Base-by-base conservation (phyloP, 768 basidiomycete species). In the Pisolithus albus region DNA sequence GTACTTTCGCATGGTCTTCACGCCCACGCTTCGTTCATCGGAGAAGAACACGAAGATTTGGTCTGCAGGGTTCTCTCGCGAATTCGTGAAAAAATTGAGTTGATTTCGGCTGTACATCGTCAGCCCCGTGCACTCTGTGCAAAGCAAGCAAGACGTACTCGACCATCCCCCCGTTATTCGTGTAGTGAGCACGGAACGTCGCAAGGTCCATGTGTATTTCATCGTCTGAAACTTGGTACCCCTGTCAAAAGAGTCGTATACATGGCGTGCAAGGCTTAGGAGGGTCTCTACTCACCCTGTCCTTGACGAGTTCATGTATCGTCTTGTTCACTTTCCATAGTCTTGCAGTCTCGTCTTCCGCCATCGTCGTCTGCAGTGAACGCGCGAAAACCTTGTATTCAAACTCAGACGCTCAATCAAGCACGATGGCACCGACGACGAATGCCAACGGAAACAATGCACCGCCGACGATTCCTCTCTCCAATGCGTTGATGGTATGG, bases 1-100 rank as follows among this genome's bases (percentile, higher is more conserved):
- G 50, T 67, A 96, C 95, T 92, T 95, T 73, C 93, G 77, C 92
- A 98, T 97, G 4, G 93, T 92, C 70, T 96, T 95, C 41, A 98
- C 92, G 53, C 93, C 91, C 7, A 98, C 96, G 61, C 90, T 92
- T 67, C 75, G 81, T 70, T 98, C 96, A 43, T 94, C 92, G n/a
- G 92, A 84, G 70, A 95, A 99, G 68, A 89, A 97, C 18, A 98
- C 75, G 60, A 90, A 98, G 61, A 99, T 90, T 67, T 89, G 86
- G 60, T 92, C 85, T 8, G 71, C 68, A 23, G 81, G 74, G 58
- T 88, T 84, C 11, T 74, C 71, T 52, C 74, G 73, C 15, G 82
- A 81, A 57, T 86, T 84, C 10, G 92, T 92, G 69, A 84, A 91
- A 75, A 97, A 98, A 66, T 91, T 91, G 61, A 99, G 79, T 57